Evolutionary conservation across 768 basidiomycete genomes (phyloP).

Genomic region (Kwoniella bestiolae): DNA sequence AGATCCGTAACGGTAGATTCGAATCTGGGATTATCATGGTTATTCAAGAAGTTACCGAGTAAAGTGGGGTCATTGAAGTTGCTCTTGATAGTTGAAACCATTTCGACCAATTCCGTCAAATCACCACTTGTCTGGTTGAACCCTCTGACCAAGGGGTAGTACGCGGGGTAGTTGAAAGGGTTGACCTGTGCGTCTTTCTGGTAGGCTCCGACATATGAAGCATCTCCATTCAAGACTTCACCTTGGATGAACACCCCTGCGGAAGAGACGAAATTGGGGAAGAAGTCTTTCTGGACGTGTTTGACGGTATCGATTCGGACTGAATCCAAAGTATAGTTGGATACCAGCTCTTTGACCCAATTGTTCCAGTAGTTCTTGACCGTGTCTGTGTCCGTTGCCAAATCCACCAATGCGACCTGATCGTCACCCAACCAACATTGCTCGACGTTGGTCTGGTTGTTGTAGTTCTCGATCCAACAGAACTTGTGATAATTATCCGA

Average conservation of each 20-base stretch:
- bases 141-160: constrained; percentile 52
- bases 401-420: constrained; percentile 73
- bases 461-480: constrained; percentile 70
- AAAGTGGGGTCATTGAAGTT: constrained; percentile 53
- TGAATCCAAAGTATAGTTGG: constrained; percentile 78
- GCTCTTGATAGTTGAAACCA: constrained; percentile 41
- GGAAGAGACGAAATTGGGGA: constrained; percentile 73
- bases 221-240: constrained; percentile 64
- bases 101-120: constrained; percentile 44
- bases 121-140: constrained; percentile 50
- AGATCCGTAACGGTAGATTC: constrained; percentile 43
- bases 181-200: constrained; percentile 51
- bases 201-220: constrained; percentile 51
- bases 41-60: constrained; percentile 54
- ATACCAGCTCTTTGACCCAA: constrained; percentile 73
- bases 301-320: constrained; percentile 70
- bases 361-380: constrained; percentile 68
- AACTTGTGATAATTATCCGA: constrained; percentile 77
- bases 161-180: constrained; percentile 57
- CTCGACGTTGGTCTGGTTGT: constrained; percentile 71
- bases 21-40: constrained; percentile 56
- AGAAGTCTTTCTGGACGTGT: constrained; percentile 76
- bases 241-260: constrained; percentile 86
- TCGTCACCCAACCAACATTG: constrained; percentile 82
- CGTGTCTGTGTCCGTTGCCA: constrained; percentile 72